Evolutionary conservation across 495 filamentous ascomycete genomes (phyloP).

Genomic region (Neurospora sp.): DNA sequence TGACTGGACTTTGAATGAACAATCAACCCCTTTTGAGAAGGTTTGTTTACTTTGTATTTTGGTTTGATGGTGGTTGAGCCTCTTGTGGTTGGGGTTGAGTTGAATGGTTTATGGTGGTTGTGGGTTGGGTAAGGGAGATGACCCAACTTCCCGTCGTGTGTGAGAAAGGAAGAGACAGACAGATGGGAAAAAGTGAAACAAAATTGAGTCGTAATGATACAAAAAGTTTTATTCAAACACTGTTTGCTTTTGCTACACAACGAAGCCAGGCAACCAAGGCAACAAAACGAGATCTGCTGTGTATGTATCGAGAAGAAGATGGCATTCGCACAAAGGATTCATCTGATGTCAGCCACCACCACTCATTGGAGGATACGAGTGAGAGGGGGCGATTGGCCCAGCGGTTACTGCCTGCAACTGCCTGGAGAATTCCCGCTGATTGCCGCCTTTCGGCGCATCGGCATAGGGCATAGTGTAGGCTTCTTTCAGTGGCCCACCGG

Average conservation of each 20-base stretch:
- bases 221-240: neutral
- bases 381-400: neutral
- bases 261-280: neutral
- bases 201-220: neutral
- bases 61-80: neutral
- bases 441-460: neutral
- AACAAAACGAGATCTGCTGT: neutral
- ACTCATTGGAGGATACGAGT: neutral
- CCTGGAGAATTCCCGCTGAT: neutral
- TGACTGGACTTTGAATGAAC: neutral
- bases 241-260: neutral
- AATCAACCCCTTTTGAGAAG: neutral
- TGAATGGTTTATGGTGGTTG: neutral
- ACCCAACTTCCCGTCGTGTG: neutral
- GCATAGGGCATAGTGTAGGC: neutral
- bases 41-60: neutral
- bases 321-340: neutral
- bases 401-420: neutral
- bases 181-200: neutral
- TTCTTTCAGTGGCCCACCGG: neutral
- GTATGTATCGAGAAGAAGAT: neutral
- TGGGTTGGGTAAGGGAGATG: neutral
- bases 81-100: neutral
- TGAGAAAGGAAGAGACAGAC: neutral
- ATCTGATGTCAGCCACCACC: neutral